Conservation (phyloP, 2,329 filamentous ascomycete species). For the Colletotrichum gloeosporioides region DNA sequence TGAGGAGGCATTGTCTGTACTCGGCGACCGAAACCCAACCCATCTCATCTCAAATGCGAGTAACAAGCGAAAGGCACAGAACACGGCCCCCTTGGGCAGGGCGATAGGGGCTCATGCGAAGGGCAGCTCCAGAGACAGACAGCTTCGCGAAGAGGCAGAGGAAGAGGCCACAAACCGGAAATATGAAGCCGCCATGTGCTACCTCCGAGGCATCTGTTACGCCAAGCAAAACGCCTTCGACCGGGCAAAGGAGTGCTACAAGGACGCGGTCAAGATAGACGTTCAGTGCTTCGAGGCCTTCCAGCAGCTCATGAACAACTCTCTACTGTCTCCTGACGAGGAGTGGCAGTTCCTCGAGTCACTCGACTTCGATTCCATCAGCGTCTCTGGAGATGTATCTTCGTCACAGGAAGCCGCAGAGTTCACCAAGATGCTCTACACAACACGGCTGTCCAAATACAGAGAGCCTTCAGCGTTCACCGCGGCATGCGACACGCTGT, state of each 20-base stretch:
- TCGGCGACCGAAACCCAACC: conserved; percentile 93
- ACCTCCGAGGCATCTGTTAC: conserved; percentile 89
- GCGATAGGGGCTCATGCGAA: conserved; percentile 10
- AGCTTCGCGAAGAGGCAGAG: conserved; percentile 44
- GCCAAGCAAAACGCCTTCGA: conserved; percentile 98
- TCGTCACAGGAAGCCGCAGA: conserved; percentile 85
- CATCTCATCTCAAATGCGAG: conserved; percentile 75
- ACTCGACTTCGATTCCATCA: conserved; percentile 87
- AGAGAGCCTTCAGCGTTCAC: conserved; percentile 84
- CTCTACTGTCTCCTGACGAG: conserved; percentile 85
- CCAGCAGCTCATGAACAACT: conserved; percentile 96
- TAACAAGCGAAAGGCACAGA: conserved; percentile 75
- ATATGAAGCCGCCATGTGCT: conserved; percentile 98
- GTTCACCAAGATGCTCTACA: conserved; percentile 96
- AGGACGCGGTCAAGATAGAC: conserved; percentile 94
- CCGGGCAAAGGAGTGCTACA: conserved; percentile 97
- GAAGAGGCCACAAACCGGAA: conserved; percentile 79
- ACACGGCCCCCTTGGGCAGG: conserved; percentile 57
- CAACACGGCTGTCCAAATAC: conserved; percentile 93
- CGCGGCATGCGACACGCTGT: conserved; percentile 85
- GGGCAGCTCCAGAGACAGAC: conserved; percentile 34
- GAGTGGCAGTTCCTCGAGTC: conserved; percentile 90
- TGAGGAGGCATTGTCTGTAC: conserved; percentile 83
- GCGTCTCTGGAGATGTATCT: conserved; percentile 67
- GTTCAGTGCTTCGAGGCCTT: conserved; percentile 99